Percentiles rank a stretch among this genome's conserved stretches.
phyloP scores from a whole-genome alignment of 1,284 basidiomycete species.

The Schizopora paradoxa region DNA sequence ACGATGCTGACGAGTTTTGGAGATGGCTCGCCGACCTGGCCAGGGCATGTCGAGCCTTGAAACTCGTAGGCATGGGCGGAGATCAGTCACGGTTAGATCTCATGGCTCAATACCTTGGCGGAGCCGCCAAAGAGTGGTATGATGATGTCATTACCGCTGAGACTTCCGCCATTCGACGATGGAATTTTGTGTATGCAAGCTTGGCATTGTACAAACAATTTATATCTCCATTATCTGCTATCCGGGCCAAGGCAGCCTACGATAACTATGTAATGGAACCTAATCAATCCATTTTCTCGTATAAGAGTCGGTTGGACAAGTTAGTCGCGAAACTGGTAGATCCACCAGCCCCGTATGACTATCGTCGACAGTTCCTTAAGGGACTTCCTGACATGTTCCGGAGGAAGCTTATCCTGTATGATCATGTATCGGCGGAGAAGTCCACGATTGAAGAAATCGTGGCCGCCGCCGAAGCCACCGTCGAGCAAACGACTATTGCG shows the following conservation, averaged over 20 bases:
- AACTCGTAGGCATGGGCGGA: not conserved
- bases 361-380: too few relatives aligned
- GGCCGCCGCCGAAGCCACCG: too few relatives aligned
- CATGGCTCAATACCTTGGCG: not conserved
- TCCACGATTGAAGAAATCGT: too few relatives aligned
- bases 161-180: not conserved
- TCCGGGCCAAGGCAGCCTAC: not conserved
- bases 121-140: not conserved
- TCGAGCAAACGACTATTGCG: too few relatives aligned
- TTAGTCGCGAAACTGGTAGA: not conserved
- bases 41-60: not conserved
- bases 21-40: not conserved
- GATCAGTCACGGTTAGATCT: not conserved
- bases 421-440: too few relatives aligned
- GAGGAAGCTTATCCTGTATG: too few relatives aligned
- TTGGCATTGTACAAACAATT: not conserved
- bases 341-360: too few relatives aligned
- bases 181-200: not conserved
- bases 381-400: too few relatives aligned
- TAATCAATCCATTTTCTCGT: not conserved
- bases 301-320: not conserved
- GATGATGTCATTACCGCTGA: not conserved
- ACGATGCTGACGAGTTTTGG: not conserved
- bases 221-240: not conserved
- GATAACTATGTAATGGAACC: not conserved